A percentile compares a stretch with the other conserved stretches of the same genome.
Conservation (phyloP, 495 filamentous ascomycete genomes). For the Ascodesmis nigricans region DNA sequence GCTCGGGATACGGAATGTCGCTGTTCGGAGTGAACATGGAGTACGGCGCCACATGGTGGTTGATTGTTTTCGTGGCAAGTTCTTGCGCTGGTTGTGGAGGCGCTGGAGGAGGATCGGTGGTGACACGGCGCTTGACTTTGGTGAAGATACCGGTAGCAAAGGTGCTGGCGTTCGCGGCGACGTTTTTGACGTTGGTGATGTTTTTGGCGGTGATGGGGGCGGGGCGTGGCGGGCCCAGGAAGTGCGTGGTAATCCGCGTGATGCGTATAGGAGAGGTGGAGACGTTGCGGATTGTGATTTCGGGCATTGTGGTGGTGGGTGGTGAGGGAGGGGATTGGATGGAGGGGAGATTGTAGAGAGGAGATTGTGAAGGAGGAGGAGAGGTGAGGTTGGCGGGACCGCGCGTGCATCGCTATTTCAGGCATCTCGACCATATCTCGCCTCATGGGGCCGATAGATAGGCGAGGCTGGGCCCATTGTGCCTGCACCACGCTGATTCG, state of each 20-base stretch:
- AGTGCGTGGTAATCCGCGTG: slow-evolving; percentile 53
- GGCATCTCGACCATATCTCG: too few relatives aligned
- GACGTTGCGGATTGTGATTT: slow-evolving; percentile 68
- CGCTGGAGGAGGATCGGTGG: slow-evolving; percentile 36
- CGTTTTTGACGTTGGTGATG: slow-evolving; percentile 26
- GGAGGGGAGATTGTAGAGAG: too few relatives aligned
- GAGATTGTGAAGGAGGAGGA: too few relatives aligned
- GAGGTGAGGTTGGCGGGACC: too few relatives aligned
- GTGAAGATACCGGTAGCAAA: slow-evolving; percentile 37
- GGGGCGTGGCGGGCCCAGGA: slow-evolving; percentile 26
- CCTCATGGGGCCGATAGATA: too few relatives aligned
- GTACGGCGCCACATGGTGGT: slow-evolving; percentile 8
- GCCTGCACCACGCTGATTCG: too few relatives aligned
- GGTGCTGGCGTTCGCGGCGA: slow-evolving; percentile 29
- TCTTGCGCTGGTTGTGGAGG: slow-evolving; percentile 35
- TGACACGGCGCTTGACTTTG: slow-evolving; percentile 31
- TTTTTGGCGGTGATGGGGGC: slow-evolving; percentile 10
- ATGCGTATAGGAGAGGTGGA: slow-evolving; percentile 51
- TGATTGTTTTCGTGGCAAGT: slow-evolving; percentile 1
- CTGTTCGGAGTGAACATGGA: too few relatives aligned
- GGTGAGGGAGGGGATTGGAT: too few relatives aligned
- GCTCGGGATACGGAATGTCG: too few relatives aligned
- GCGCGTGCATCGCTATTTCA: too few relatives aligned
- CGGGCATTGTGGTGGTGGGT: background rate
- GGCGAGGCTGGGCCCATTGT: too few relatives aligned